Percentiles rank a stretch among this genome's conserved stretches.
Evolutionary conservation across 768 basidiomycete genomes (phyloP).

Genomic region (Boletus tylopilopsis): DNA sequence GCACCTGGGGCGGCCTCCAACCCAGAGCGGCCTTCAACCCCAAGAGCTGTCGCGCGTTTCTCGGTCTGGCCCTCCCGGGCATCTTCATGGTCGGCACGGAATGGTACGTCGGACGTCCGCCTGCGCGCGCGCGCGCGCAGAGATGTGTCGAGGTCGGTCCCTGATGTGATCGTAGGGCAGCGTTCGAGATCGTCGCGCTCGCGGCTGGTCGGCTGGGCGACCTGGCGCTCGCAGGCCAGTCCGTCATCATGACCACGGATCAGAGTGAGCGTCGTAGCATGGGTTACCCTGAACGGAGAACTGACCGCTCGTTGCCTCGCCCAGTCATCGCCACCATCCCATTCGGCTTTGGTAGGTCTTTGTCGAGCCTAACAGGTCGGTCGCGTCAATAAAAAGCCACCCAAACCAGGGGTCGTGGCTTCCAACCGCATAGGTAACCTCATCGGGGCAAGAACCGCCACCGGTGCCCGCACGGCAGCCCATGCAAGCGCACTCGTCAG

Average conservation of each 20-base stretch:
- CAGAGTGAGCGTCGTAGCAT: constrained; percentile 44
- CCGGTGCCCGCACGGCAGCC: constrained; percentile 52
- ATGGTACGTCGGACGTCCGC: constrained; percentile 53
- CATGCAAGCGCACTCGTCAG: constrained; percentile 64
- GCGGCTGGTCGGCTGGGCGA: constrained; percentile 69
- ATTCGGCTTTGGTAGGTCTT: constrained; percentile 56
- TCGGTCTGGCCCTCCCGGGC: constrained; percentile 69
- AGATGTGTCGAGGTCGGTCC: too few relatives aligned
- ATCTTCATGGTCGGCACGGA: constrained; percentile 80
- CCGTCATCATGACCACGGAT: constrained; percentile 78
- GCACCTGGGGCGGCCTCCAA: constrained; percentile 62
- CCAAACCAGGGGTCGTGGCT: constrained; percentile 54
- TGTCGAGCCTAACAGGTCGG: not conserved
- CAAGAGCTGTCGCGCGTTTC: constrained; percentile 51
- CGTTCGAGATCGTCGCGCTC: constrained; percentile 79
- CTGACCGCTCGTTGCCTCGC: not conserved
- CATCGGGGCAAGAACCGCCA: constrained; percentile 54
- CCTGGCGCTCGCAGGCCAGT: constrained; percentile 69
- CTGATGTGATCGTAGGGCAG: too few relatives aligned
- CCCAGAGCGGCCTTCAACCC: constrained; percentile 41
- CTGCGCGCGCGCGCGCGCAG: too few relatives aligned
- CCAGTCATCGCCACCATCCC: constrained; percentile 71
- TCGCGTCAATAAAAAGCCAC: not conserved
- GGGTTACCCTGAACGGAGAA: not conserved
- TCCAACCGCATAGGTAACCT: constrained; percentile 72